phyloP scores from a whole-genome alignment of 768 basidiomycete genomes.

The Leccinum obscurum region DNA sequence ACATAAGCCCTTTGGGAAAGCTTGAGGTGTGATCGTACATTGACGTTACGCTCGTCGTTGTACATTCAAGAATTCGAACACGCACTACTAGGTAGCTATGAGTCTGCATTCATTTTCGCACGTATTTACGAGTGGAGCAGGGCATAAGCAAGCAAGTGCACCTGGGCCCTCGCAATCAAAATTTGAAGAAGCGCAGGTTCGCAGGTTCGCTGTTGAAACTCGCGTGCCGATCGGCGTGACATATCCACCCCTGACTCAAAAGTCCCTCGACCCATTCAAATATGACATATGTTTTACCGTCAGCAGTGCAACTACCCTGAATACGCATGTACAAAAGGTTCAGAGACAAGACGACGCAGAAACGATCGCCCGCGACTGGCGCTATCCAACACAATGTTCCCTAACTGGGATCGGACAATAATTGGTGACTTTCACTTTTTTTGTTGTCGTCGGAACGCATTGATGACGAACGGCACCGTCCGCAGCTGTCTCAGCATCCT shows the following conservation, averaged over 20 bases:
- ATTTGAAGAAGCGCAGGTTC: no score
- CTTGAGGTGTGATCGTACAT: no score
- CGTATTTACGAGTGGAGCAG: not conserved
- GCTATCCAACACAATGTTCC: constrained; percentile 13
- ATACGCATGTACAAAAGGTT: not conserved
- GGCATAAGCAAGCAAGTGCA: not conserved
- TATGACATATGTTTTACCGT: not conserved
- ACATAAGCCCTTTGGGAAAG: no score
- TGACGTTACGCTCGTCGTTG: no score
- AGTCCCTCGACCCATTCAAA: not conserved
- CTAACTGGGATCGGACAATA: constrained; percentile 11
- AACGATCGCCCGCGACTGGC: not conserved
- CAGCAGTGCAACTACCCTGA: not conserved
- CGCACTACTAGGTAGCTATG: not conserved
- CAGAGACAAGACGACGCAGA: not conserved
- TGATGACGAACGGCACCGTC: constrained; percentile 1
- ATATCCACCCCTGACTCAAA: not conserved
- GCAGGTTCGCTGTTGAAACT: no score
- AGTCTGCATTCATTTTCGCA: not conserved
- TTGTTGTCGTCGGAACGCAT: not conserved
- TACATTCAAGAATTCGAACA: not conserved
- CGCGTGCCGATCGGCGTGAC: not conserved
- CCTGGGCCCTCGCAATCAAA: no score
- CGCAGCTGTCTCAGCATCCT: constrained; percentile 15
- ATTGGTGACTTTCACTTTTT: constrained; percentile 12